Conservation (phyloP, 2,329 filamentous ascomycete genomes). For the Coniochaeta sp. region DNA sequence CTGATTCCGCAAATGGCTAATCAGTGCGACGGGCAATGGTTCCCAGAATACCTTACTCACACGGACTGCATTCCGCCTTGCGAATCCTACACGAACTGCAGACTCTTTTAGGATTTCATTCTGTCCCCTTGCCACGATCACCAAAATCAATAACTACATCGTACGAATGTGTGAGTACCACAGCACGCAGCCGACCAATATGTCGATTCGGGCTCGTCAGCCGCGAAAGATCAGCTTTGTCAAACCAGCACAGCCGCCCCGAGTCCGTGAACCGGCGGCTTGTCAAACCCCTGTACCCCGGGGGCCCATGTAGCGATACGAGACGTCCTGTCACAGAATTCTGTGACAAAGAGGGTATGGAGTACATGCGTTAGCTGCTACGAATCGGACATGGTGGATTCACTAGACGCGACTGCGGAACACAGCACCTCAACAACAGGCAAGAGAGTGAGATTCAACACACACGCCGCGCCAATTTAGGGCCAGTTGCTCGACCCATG, state of each 20-base stretch:
- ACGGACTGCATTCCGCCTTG: not conserved
- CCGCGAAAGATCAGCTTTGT: not conserved
- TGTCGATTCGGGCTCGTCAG: not conserved
- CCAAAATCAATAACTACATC: not conserved
- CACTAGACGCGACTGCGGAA: not conserved
- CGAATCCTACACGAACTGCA: not conserved
- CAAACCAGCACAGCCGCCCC: constrained; percentile 2
- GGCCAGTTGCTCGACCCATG: not conserved
- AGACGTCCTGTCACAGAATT: not conserved
- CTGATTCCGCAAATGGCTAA: not conserved
- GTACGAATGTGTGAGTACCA: not conserved
- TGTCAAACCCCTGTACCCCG: not conserved
- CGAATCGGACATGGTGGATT: not conserved
- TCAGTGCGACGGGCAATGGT: not conserved
- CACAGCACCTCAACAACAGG: not conserved
- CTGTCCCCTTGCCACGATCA: not conserved
- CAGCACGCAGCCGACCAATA: not conserved
- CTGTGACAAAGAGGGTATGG: not conserved
- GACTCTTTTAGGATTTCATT: not conserved
- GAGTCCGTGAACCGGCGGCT: not conserved
- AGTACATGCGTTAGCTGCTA: constrained; percentile 2
- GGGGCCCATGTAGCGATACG: not conserved
- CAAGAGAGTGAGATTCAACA: not conserved
- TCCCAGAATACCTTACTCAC: not conserved
- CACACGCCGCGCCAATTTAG: constrained; percentile 1